phyloP scores from a whole-genome alignment of 768 basidiomycete species.

The Amanita polypyramis region DNA sequence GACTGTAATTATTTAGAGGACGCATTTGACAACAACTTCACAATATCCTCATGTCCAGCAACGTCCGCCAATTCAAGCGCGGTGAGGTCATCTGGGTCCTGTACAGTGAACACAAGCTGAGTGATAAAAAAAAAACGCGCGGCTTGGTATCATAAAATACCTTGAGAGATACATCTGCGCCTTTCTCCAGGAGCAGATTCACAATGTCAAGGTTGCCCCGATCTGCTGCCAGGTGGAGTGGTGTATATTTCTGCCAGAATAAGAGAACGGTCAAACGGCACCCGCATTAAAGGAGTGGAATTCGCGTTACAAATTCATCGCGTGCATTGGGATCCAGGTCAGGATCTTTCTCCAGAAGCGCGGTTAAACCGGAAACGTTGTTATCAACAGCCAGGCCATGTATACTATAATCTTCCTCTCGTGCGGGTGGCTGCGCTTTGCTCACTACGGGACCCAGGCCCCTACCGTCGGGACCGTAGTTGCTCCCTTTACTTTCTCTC shows the following conservation, averaged over 20 bases:
- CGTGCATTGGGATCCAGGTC: conserved; percentile 41
- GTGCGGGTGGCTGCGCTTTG: conserved; percentile 31
- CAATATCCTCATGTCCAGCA: conserved; percentile 47
- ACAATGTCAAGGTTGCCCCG: conserved; percentile 57
- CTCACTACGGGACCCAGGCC: conserved; percentile 62
- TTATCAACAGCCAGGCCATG: conserved; percentile 59
- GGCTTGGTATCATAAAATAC: conserved; percentile 24
- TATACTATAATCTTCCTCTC: conserved; percentile 27
- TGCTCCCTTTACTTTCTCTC: conserved; percentile 6
- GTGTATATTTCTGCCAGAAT: conserved; percentile 73
- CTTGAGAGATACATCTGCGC: conserved; percentile 56
- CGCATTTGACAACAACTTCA: conserved; percentile 11
- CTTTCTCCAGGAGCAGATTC: conserved; percentile 44
- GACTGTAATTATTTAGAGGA: neutral
- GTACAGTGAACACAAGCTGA: neutral
- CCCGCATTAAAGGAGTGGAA: neutral
- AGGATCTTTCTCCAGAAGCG: conserved; percentile 31
- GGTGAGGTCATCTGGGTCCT: conserved; percentile 63
- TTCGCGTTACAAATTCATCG: conserved; percentile 61
- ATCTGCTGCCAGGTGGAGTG: conserved; percentile 82
- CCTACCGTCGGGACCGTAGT: conserved; percentile 16
- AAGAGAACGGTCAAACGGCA: neutral
- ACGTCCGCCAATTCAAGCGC: conserved; percentile 49
- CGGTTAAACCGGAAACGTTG: conserved; percentile 32
- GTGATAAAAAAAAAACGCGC: neutral